These are phyloP conservation scores for Toxicodendron radicans DNA, from an alignment of 345 rosid species.

Conservation along the genomic window DNA sequence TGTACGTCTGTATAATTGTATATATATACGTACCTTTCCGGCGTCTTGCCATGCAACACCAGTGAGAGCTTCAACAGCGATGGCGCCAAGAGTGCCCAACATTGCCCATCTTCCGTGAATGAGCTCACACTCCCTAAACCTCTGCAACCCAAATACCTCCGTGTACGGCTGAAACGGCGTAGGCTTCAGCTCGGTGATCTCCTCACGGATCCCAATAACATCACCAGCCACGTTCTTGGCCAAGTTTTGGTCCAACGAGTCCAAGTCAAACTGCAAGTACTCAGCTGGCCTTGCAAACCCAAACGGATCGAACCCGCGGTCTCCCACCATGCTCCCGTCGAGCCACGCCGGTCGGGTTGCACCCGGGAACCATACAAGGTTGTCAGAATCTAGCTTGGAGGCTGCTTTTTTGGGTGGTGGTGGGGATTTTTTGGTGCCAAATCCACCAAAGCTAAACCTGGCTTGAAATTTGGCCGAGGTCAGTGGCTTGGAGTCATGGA, in stretches of 20 bases:
- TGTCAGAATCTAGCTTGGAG: conserved; percentile 26
- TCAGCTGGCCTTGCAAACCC: conserved; percentile 85
- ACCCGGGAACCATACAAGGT: conserved; percentile 76
- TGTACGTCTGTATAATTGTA: too few species aligned
- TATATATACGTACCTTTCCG: conserved; percentile 47
- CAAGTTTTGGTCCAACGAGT: conserved; percentile 85
- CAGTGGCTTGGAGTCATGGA: conserved; percentile 27
- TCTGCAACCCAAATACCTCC: conserved; percentile 78
- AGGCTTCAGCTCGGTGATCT: conserved; percentile 51
- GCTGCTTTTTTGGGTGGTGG: conserved; percentile 36
- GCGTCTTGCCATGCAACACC: conserved; percentile 80
- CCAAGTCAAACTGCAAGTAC: conserved; percentile 79
- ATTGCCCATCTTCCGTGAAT: conserved; percentile 95
- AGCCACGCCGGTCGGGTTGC: conserved; percentile 75
- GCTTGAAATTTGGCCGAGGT: conserved; percentile 51
- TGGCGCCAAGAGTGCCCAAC: conserved; percentile 75
- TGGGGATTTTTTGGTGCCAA: conserved; percentile 48
- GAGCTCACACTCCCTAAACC: conserved; percentile 93
- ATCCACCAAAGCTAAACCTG: conserved; percentile 51
- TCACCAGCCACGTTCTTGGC: conserved; percentile 83
- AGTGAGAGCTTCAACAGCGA: conserved; percentile 67
- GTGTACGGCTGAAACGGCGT: conserved; percentile 89
- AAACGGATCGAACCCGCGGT: conserved; percentile 87
- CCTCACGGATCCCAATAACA: conserved; percentile 51
- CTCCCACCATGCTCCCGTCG: conserved; percentile 80